Evolutionary conservation across 192 early-diverging fungal species (phyloP), one percentile per base, ranked within the genome.

Genomic region (Gamsiella multidivaricata): DNA sequence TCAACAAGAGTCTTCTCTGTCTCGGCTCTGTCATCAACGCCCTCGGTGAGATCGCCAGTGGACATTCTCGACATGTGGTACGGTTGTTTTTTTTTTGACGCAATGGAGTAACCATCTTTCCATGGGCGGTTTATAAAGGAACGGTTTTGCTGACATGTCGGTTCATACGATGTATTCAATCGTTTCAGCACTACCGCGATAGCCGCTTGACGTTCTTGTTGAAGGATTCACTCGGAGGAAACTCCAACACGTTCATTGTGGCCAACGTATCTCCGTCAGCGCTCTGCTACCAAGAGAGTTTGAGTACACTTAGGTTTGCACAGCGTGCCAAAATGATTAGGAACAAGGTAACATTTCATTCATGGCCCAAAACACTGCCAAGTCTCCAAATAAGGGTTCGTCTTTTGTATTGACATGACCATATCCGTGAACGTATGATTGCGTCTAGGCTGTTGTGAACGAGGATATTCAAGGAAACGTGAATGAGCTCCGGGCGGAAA

Each of bases 21-120:
- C 81, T 96, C 8, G 92, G 92, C 14, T 91, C 91, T 31, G 94
- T 96, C 56, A 94, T 96, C 70, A 92, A 94, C 68, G 92, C 94
- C 11, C 84, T 96, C 18, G 89, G 87, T 23, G 90, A 90, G 28
- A 80, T 88, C 25, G 79, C 76, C 26, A 85, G 79, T 49, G 89
- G 88, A 34, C 87, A 84, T 42, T 81, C 81, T 12, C 82, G 89
- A 8, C 88, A 89, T 47, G 88, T 88, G 65, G 82, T 76, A 78
- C 22, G 61, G 22, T 26, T 56, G 18, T 54, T n/a, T 10, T 31
- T 32, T 45, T 43, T 46, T 54, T 14, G n/a, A n/a, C n/a, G n/a
- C n/a, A n/a, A n/a, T n/a, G n/a, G n/a, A n/a, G n/a, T n/a, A n/a
- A n/a, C n/a, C n/a, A n/a, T n/a, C n/a, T n/a, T n/a, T n/a, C n/a